Evolutionary conservation across 345 rosid genomes (phyloP), one percentile per base, ranked within the genome.

Genomic region (Excoecaria cochinchinensis): DNA sequence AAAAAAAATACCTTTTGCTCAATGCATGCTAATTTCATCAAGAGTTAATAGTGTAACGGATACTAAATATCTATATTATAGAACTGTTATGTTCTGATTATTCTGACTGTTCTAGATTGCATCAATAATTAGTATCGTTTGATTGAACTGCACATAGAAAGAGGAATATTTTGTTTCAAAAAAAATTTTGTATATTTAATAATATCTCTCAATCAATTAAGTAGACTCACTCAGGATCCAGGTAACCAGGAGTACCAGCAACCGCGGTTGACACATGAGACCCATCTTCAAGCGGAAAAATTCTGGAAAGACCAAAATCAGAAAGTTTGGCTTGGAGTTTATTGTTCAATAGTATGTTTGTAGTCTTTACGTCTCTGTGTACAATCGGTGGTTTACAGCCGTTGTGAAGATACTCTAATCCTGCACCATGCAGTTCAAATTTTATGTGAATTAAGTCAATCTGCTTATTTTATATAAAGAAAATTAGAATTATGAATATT

Each of bases 151-250:
- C 31, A 1, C 2, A 1, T 31, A 31, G 2, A 31, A 31, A 31
- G 31, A 31, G 31, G 31, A 31, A 31, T 31, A 0, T 31, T 31
- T 31, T 31, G 31, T 31, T 2, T 31, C 31, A 31, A 31, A 31
- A 31, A 31, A 0, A 31, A 31, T 31, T 31, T 31, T 31, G 31
- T 31, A 31, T 31, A 31, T 31, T 31, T 31, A 44, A 44, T 44
- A 10, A 44, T 44, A 44, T 44, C 7, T 6, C 48, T 52, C 6
- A 12, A 17, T 14, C 14, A 52, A 52, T 14, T 52, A 52, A 7
- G 0, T 12, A 3, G n/a, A 69, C 85, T 76, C 72, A 87, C 90
- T 85, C 87, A 7, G 86, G 92, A 72, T 82, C 88, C 19, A 88
- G 82, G 52, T 86, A 88, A 3, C 87, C 88, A 3, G 58, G 79